These are phyloP conservation scores for Trifolium dubium DNA, from an alignment of 306 rosid genomes.

Conservation along the genomic window DNA sequence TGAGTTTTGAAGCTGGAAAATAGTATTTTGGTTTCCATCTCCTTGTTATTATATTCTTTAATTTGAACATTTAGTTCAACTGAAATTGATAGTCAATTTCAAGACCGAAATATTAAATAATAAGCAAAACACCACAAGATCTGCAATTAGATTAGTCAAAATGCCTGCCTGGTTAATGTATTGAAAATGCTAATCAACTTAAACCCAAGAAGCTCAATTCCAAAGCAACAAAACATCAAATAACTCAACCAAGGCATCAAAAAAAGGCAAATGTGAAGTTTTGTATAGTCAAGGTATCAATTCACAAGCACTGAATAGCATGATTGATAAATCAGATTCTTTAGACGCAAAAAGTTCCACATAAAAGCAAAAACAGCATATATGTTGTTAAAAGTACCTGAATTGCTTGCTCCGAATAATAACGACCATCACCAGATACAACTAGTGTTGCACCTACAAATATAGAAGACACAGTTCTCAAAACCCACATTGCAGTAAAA, in stretches of 20 bases:
- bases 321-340: constrained; percentile 16
- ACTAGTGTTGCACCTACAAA: constrained; percentile 86
- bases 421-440: constrained; percentile 99
- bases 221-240: constrained; percentile 17
- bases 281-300: constrained; percentile 3
- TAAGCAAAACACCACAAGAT: constrained; percentile 4
- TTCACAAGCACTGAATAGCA: constrained; percentile 9
- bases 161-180: background rate
- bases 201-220: constrained; percentile 32
- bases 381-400: constrained; percentile 58
- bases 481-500: constrained; percentile 16
- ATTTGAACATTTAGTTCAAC: background rate
- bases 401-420: constrained; percentile 88
- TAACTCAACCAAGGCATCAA: constrained; percentile 4
- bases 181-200: constrained; percentile 24
- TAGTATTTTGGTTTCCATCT: constrained; percentile 14
- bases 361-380: constrained; percentile 10
- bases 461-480: constrained; percentile 26
- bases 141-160: constrained; percentile 23
- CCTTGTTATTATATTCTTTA: constrained; percentile 6
- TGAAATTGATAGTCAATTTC: constrained; percentile 17
- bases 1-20: constrained; percentile 21
- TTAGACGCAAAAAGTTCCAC: constrained; percentile 10
- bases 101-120: background rate
- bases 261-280: constrained; percentile 28